Conservation (phyloP, 768 basidiomycete genomes). For the Hygrophoropsis aurantiaca region DNA sequence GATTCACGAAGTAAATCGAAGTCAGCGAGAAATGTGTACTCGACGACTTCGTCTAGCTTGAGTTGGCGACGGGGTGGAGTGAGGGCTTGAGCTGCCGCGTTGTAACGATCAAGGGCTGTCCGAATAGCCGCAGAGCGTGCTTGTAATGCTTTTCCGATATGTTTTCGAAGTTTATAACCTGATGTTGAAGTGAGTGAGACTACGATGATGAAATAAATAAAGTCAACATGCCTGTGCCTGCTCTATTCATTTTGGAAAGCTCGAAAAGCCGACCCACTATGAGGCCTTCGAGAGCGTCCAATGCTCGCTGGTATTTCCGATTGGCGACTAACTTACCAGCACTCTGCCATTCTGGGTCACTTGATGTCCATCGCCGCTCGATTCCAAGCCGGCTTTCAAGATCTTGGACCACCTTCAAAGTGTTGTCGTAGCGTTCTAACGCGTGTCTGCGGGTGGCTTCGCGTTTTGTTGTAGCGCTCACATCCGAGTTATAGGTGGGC, state of each 20-base stretch:
- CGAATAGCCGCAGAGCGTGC: slow-evolving; percentile 7
- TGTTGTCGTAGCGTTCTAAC: slow-evolving; percentile 7
- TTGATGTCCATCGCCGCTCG: slow-evolving; percentile 7
- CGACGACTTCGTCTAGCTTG: slow-evolving; percentile 21
- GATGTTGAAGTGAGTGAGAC: neutral
- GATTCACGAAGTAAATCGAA: slow-evolving; percentile 16
- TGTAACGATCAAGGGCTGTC: slow-evolving; percentile 12
- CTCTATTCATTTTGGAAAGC: too few relatives aligned
- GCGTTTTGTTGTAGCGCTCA: neutral
- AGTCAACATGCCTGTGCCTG: slow-evolving; percentile 16
- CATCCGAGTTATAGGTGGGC: neutral
- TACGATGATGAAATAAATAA: too few relatives aligned
- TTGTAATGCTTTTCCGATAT: too few relatives aligned
- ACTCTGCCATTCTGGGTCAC: slow-evolving; percentile 10
- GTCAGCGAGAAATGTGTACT: slow-evolving; percentile 5
- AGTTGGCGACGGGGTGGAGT: slow-evolving; percentile 7
- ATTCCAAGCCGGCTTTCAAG: slow-evolving; percentile 22
- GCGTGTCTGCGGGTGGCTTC: slow-evolving; percentile 4
- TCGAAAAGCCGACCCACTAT: too few relatives aligned
- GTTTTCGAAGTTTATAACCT: slow-evolving; percentile 3
- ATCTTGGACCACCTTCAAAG: slow-evolving; percentile 10
- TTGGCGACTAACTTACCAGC: too few relatives aligned
- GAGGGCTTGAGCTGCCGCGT: too few relatives aligned
- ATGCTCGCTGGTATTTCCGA: slow-evolving; percentile 11
- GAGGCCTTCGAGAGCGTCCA: slow-evolving; percentile 14